Evolutionary conservation across 2,329 filamentous ascomycete genomes (phyloP).

Genomic region (Huntiella bhutanensis): DNA sequence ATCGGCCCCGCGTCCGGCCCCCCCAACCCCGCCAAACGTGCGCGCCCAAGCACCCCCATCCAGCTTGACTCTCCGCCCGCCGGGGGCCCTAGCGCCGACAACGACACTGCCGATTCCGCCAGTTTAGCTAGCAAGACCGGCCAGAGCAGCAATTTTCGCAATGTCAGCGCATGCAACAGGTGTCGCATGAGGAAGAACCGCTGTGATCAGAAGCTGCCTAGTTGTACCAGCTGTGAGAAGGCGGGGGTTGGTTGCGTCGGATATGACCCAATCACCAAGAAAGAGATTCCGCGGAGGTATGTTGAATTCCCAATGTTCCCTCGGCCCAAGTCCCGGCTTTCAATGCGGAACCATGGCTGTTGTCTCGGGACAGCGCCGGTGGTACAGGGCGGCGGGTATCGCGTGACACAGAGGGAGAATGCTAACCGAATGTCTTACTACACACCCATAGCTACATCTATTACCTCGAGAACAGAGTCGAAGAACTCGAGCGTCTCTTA

Average conservation of each 20-base stretch:
- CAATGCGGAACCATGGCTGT: not conserved
- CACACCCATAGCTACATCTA: slow-evolving; percentile 55
- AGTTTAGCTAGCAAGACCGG: slow-evolving; percentile 26
- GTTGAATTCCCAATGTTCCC: slow-evolving; percentile 20
- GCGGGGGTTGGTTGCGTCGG: slow-evolving; percentile 82
- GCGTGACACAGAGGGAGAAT: not conserved
- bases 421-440: slow-evolving; percentile 1
- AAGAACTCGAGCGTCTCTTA: slow-evolving; percentile 64
- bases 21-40: slow-evolving; percentile 35
- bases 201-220: slow-evolving; percentile 82
- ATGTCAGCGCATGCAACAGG: slow-evolving; percentile 86
- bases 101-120: slow-evolving; percentile 14
- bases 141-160: slow-evolving; percentile 53
- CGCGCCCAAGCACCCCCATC: slow-evolving; percentile 31
- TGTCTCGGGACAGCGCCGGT: not conserved
- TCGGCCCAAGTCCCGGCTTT: not conserved
- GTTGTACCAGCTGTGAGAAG: slow-evolving; percentile 83
- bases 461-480: slow-evolving; percentile 75
- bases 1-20: not conserved
- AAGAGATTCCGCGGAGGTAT: slow-evolving; percentile 81
- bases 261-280: slow-evolving; percentile 91
- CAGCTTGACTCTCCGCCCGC: no score
- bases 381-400: not conserved
- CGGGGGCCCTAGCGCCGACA: not conserved
- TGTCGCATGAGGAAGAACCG: slow-evolving; percentile 85